Conservation (phyloP, 352 stramenopile species). For the Aphanomyces invadans region DNA sequence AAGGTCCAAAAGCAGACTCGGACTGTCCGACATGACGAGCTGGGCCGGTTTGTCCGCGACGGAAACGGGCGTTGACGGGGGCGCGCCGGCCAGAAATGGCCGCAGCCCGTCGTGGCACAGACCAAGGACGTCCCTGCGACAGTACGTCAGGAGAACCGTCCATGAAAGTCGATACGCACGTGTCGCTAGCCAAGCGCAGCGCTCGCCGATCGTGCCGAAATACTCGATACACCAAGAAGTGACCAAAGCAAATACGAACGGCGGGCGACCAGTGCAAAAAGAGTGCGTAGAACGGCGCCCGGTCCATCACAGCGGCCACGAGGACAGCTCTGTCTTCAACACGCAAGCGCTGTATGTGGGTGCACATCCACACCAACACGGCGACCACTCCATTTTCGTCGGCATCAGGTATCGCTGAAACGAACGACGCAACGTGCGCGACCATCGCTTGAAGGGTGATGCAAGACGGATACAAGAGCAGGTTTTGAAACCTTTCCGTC, state of each 20-base stretch:
- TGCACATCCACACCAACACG: neutral
- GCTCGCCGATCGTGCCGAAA: conserved; percentile 49
- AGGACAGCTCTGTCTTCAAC: conserved; percentile 37
- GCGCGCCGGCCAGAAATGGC: neutral
- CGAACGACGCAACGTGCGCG: neutral
- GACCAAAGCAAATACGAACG: conserved; percentile 58
- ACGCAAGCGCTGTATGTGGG: conserved; percentile 1
- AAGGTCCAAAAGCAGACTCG: conserved; percentile 7
- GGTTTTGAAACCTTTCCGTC: neutral
- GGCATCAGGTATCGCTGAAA: neutral
- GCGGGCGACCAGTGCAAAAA: conserved; percentile 73
- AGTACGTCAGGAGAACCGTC: too few species aligned
- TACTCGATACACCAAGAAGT: conserved; percentile 61
- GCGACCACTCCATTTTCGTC: neutral
- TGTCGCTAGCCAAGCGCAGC: conserved; percentile 56
- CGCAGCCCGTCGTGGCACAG: too few species aligned
- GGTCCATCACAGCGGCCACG: conserved; percentile 50
- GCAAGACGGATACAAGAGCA: conserved; percentile 16
- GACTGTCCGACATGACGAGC: conserved; percentile 8
- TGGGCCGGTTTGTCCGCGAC: neutral
- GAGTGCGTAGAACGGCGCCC: conserved; percentile 46
- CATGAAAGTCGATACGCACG: too few species aligned
- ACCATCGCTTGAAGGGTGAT: neutral
- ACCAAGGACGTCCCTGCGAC: too few species aligned
- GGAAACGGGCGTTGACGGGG: neutral